Evolutionary conservation across 2,329 filamentous ascomycete genomes (phyloP), one percentile per base, ranked within the genome.

Genomic region (Trichoderma sp.): DNA sequence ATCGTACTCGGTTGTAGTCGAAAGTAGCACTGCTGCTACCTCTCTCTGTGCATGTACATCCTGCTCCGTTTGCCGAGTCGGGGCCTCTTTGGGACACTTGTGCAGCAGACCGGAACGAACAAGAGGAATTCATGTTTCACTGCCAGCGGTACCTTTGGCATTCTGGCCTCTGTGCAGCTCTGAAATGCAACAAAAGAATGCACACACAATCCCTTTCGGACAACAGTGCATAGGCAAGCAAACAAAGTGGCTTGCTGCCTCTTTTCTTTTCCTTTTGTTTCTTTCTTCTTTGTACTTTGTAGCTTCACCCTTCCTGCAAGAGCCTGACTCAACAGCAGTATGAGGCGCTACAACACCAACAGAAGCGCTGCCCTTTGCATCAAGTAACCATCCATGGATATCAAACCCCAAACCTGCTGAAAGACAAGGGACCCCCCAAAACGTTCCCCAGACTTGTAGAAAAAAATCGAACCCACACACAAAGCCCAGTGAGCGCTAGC

Each of bases 71-170:
- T 34, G n/a, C 39, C 28, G 62, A 65, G 28, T 24, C 28, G 3
- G 62, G 34, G 43, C 43, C 43, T 47, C 21, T 14, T 56, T 56
- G 43, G 64, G 63, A 67, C 39, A 11, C 51, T 21, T 21, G 15
- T 57, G 64, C 64, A 67, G 21, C 47, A 53, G 47, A 28, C 47
- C 14, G 47, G 47, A 32, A 57, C 32, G 36, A 67, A 36, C 36
- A n/a, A 61, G 39, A 70, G 57, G 67, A 70, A 70, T 70, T 47
- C 57, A 62, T 70, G 67, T 70, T 53, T 70, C 67, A 62, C 67
- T n/a, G 39, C 36, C 66, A 53, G 28, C 15, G 39, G 57, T 32
- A 34, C 39, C 63, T 66, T 26, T 36, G 28, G 47, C 53, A 67
- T 39, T 57, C 28, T 39, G 64, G 15, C 47, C 64, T 69, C 21